Evolutionary conservation across 78 protist genomes (phyloP).

Genomic region (Dictyostelium citrinum): DNA sequence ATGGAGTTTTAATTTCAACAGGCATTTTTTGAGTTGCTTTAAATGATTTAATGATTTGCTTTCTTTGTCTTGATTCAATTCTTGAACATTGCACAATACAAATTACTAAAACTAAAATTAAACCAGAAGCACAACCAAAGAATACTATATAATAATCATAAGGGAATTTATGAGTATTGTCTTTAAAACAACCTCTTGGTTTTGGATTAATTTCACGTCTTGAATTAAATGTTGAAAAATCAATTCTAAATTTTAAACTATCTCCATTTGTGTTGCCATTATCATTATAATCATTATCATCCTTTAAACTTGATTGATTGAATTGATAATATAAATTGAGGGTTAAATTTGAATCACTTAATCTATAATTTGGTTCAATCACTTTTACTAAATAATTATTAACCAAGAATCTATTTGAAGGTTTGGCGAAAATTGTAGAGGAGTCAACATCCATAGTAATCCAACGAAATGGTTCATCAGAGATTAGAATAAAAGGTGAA

Average conservation of each 20-base stretch:
- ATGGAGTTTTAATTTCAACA: neutral
- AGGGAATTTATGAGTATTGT: neutral
- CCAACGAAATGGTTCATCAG: neutral
- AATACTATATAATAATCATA: neutral
- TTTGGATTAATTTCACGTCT: neutral
- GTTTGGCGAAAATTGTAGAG: neutral
- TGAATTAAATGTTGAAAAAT: neutral
- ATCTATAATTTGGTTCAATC: neutral
- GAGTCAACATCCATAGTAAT: neutral
- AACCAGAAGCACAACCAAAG: neutral
- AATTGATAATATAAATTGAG: neutral
- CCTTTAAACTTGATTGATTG: neutral
- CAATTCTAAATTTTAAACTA: neutral
- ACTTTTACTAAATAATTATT: neutral
- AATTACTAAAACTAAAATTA: neutral
- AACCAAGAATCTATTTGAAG: neutral
- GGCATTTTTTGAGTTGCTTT: neutral
- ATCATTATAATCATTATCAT: neutral
- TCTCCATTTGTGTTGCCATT: neutral
- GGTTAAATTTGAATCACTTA: neutral
- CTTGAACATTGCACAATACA: constrained; percentile 3
- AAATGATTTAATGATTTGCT: neutral
- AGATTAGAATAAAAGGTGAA: neutral
- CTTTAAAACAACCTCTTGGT: constrained; percentile 4
- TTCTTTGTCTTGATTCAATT: constrained; percentile 31